Evolutionary conservation across 2,329 filamentous ascomycete genomes (phyloP).

Genomic region (Fusarium brachygibbosum): DNA sequence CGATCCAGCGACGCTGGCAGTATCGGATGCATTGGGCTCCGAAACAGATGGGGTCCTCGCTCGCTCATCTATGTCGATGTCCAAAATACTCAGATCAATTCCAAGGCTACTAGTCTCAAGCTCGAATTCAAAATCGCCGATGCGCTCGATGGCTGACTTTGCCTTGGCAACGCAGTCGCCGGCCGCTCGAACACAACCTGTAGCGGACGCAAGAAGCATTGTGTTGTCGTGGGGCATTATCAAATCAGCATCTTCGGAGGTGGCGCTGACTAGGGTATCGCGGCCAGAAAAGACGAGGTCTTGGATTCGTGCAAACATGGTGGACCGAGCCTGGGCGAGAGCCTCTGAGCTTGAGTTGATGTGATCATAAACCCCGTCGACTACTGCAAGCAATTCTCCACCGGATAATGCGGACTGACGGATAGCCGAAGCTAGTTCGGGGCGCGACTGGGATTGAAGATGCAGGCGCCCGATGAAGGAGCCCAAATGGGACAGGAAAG

Average conservation of each 20-base stretch:
- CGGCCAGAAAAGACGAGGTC: conserved; percentile 85
- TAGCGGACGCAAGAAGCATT: conserved; percentile 81
- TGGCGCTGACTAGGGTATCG: conserved; percentile 79
- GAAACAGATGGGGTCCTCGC: conserved; percentile 52
- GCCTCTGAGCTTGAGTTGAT: conserved; percentile 76
- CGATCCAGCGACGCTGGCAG: conserved; percentile 57
- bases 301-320: conserved; percentile 84
- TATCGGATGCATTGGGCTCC: conserved; percentile 53
- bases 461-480: conserved; percentile 93
- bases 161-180: conserved; percentile 93
- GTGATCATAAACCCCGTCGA: conserved; percentile 85
- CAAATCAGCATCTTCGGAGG: conserved; percentile 79
- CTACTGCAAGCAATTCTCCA: conserved; percentile 80
- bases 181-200: conserved; percentile 87
- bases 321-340: conserved; percentile 76
- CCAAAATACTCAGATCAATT: conserved; percentile 67
- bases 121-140: conserved; percentile 92
- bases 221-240: conserved; percentile 85
- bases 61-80: conserved; percentile 56
- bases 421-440: conserved; percentile 85
- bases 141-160: conserved; percentile 85
- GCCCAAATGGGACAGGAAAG: conserved; percentile 89
- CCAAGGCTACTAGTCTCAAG: conserved; percentile 69
- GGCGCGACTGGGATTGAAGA: conserved; percentile 89
- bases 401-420: conserved; percentile 87